Evolutionary conservation across 2,329 filamentous ascomycete species (phyloP), one percentile per base, ranked within the genome.

Genomic region (Akanthomyces muscarius): DNA sequence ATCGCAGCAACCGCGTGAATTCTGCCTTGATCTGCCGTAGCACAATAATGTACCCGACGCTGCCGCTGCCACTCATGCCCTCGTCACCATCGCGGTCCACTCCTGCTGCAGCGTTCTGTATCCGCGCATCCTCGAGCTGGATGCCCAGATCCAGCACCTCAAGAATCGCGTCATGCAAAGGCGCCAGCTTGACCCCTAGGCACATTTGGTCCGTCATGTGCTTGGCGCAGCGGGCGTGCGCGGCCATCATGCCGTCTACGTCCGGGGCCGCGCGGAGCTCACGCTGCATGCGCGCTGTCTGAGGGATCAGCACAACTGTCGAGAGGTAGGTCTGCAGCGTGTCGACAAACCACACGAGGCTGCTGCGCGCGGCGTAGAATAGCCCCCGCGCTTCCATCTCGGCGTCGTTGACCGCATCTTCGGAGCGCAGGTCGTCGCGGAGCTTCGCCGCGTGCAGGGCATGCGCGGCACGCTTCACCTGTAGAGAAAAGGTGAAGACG

Each of bases 401-500:
- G 23, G 75, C 73, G 38, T 71, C 66, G 50, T 78, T 73, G 6
- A n/a, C 18, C 1, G 23, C 45, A 23, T 41, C 30, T 6, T 51
- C 61, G 33, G 36, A 14, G 48, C 18, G 41, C 23, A 53, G 47
- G 67, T 74, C 75, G 63, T 78, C 76, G 14, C 78, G 75, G 5
- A 82, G 73, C 36, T 80, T 79, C 54, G 81, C 77, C 28, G 81
- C 82, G 30, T 87, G 85, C 2, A 97, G 80, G 1, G 89, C 76
- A 65, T 87, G 83, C 58, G 85, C 84, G 4, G 90, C 89, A 53
- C 92, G 84, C 59, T 88, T 87, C 30, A 91, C 79, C 72, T 97
- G 93, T 36, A 96, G 81, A 0, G 96, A 81, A 10, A 97, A 83
- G 0, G 86, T 88, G 68, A 91, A 92, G 4, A 94, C 78, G 28